These are phyloP conservation scores for Vitis rotundifolia DNA, from an alignment of 164 flowering plant genomes.

Conservation along the genomic window DNA sequence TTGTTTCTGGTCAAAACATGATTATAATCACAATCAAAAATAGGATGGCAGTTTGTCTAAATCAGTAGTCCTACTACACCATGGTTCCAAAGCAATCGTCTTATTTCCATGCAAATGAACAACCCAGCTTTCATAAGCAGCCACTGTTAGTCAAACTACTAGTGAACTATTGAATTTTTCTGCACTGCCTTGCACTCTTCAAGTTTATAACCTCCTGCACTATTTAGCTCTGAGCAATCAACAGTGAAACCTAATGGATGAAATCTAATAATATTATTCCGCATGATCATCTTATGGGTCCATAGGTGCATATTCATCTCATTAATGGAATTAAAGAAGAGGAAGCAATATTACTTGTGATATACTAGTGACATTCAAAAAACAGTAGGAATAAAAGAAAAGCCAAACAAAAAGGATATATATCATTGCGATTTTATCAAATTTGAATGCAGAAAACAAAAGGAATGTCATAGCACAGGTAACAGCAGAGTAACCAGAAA, in stretches of 20 bases:
- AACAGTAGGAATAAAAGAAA: too few species aligned
- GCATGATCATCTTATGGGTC: neutral
- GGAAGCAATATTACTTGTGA: too few species aligned
- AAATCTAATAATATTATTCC: neutral
- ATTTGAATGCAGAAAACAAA: too few species aligned
- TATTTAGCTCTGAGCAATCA: constrained; percentile 2
- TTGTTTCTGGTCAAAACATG: too few species aligned
- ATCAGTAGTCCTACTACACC: neutral
- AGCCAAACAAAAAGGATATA: too few species aligned
- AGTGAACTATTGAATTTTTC: neutral
- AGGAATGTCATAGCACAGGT: too few species aligned
- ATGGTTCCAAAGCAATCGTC: neutral
- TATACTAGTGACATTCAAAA: too few species aligned
- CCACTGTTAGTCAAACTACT: neutral
- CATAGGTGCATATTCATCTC: neutral
- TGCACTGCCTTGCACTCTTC: neutral
- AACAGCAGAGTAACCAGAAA: too few species aligned
- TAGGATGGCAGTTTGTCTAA: too few species aligned
- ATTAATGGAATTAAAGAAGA: neutral
- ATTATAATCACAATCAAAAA: too few species aligned
- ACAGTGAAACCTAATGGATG: neutral
- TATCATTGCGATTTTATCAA: too few species aligned
- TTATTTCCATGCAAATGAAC: neutral
- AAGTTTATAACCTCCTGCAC: neutral
- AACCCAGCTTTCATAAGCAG: neutral